Base-by-base conservation (phyloP, 129 eudicot genomes). In the Silybum marianum region DNA sequence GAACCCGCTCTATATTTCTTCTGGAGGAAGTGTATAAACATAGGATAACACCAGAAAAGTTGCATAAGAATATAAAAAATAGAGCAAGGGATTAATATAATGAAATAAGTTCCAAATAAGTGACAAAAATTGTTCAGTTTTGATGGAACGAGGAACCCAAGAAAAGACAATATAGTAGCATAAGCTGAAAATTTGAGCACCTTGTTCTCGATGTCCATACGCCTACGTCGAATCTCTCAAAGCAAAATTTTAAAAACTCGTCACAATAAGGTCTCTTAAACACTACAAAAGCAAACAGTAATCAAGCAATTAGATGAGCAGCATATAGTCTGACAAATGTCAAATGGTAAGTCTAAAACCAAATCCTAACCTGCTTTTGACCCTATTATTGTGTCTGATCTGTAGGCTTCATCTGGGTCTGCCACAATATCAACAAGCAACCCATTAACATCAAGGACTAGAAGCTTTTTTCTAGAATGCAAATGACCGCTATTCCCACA, bases 381-480 rank as follows among this genome's bases (percentile, higher is more conserved):
- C 71, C 90, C 84, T 81, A 94, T 73, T 19, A 83, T 72, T 34
- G 62, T 76, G 81, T 91, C 90, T n/a, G 92, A 78, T 74, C 78
- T 79, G 67, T 78, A 87, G 14, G 48, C 73, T 14, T 85, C 84
- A 73, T 89, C 76, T 26, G 85, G 90, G 73, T 74, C 44, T 7
- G 87, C 67, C 78, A 88, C 91, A 77, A 94, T 88, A 75, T 94
- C 91, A 25, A 87, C 96, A 83, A 94, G 87, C 74, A 94, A 84
- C 25, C 98, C 98, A 84, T 94, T 94, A 30, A 94, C 67, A 82
- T 94, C 98, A 81, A 94, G 98, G 67, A 94, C 91, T 73, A 94
- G 96, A 90, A 94, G 98, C 84, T 94, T 94, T 86, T 78, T 90
- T 72, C 71, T 80, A 3, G 72, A 24, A 78, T 65, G 21, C 75